Base-by-base conservation (phyloP, 768 basidiomycete species). In the Tylopilus sp. region DNA sequence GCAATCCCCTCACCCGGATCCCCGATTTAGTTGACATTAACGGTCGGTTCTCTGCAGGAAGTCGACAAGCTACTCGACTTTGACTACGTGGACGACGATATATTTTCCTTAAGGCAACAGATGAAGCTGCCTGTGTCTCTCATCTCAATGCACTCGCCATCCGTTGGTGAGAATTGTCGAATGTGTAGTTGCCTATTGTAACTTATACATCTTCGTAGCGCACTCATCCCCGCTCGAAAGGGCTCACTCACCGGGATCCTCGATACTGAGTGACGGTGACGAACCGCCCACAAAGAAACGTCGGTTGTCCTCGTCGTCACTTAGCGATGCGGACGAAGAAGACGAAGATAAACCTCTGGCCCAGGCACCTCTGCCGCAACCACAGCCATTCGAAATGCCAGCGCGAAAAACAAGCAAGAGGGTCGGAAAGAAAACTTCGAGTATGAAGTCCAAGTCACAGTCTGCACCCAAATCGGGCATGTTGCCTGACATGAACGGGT, bases 41-140 rank as follows among this genome's bases (percentile, higher is more conserved):
- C 43, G 45, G 42, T 23, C 31, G 22, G 21, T 28, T 52, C 35
- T 26, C 41, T 50, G n/a, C 63, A 95, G 91, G 89, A 90, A 66
- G 78, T 76, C 28, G 83, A 82, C 43, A 81, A 81, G 60, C 74
- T 95, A 10, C 74, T 88, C n/a, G 86, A 92, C 69, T 94, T 94
- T 59, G 75, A 78, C 43, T 91, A 91, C 66, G 72, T 72, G 12
- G 84, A 92, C 67, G 81, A 81, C 18, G 82, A 85, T 56, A 82
- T 92, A 40, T 61, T 74, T 23, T 84, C 85, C 17, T 65, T 91
- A 50, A 80, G 85, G 53, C 80, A 81, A 59, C 87, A 88, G 68
- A 86, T 91, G 81, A 71, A 69, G 48, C 66, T 79, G 31, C 76
- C 79, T 0, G 73, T 75, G 18, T 77, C 80, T 13, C 70, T 73